phyloP scores from a whole-genome alignment of 1,139 yeast genomes.

The Nadsonia commutata region DNA sequence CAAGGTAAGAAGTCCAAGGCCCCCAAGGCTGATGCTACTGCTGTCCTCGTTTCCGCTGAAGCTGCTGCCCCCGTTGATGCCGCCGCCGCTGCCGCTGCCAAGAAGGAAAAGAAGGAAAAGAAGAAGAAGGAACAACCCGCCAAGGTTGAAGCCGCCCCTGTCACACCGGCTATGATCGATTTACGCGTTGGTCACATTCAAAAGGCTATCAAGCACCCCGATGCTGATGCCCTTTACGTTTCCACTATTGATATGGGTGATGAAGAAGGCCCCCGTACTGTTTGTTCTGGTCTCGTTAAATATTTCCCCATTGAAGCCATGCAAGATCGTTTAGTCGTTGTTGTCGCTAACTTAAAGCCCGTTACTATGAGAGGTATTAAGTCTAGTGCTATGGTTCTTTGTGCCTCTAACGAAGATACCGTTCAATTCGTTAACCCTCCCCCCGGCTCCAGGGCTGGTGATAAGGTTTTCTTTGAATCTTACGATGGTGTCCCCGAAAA shows the following conservation, averaged over 20 bases:
- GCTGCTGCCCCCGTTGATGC: background rate
- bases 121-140: constrained; percentile 16
- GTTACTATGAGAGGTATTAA: constrained; percentile 91
- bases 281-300: constrained; percentile 86
- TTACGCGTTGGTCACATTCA: constrained; percentile 93
- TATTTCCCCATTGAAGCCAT: constrained; percentile 65
- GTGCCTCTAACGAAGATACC: constrained; percentile 51
- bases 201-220: constrained; percentile 94
- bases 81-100: background rate
- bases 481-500: constrained; percentile 72
- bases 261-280: constrained; percentile 92
- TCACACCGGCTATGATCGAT: constrained; percentile 75
- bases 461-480: constrained; percentile 87
- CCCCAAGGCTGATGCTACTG: background rate
- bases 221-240: constrained; percentile 90
- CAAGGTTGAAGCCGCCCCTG: constrained; percentile 43
- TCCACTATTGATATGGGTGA: constrained; percentile 96
- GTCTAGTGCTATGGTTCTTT: constrained; percentile 91
- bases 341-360: constrained; percentile 80
- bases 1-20: constrained; percentile 11
- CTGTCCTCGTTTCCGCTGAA: background rate
- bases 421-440: constrained; percentile 97
- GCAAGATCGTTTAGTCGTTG: constrained; percentile 71
- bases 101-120: background rate
- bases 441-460: constrained; percentile 88